phyloP scores from a whole-genome alignment of 2,329 filamentous ascomycete species.

The Neurospora sp. region DNA sequence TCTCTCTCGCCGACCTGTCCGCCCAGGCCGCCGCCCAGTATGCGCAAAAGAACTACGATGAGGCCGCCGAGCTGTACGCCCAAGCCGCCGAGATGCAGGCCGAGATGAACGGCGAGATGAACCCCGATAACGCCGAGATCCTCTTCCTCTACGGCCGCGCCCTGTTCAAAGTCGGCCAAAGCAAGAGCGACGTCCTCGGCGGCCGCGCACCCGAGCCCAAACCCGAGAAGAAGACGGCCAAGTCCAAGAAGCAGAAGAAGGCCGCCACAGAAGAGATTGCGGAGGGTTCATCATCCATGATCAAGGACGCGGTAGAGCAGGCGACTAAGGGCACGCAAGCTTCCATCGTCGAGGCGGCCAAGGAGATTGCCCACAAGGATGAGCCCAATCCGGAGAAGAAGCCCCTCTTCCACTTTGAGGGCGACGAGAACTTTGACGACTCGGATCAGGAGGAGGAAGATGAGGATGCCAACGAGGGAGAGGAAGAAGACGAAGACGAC shows the following conservation, averaged over 20 bases:
- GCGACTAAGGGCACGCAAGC: slow-evolving; percentile 36
- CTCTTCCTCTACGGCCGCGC: slow-evolving; percentile 91
- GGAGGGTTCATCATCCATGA: slow-evolving; percentile 19
- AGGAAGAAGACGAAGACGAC: slow-evolving; percentile 49
- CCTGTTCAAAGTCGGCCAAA: slow-evolving; percentile 86
- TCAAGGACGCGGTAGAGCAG: slow-evolving; percentile 35
- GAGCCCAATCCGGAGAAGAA: slow-evolving; percentile 45
- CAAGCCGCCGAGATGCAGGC: slow-evolving; percentile 84
- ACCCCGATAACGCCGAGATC: slow-evolving; percentile 81
- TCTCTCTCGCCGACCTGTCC: slow-evolving; percentile 66
- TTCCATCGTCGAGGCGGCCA: slow-evolving; percentile 32
- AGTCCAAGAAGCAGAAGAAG: slow-evolving; percentile 27
- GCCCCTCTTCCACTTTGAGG: slow-evolving; percentile 81
- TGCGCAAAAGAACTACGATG: slow-evolving; percentile 77
- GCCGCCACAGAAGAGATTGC: slow-evolving; percentile 25
- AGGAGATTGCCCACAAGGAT: slow-evolving; percentile 27
- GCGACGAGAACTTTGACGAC: slow-evolving; percentile 86
- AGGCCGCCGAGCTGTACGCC: slow-evolving; percentile 79
- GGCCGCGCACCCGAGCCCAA: slow-evolving; percentile 57
- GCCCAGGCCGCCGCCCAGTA: slow-evolving; percentile 78
- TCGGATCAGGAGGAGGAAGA: slow-evolving; percentile 57
- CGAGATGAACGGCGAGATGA: slow-evolving; percentile 85
- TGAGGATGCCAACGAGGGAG: slow-evolving; percentile 31
- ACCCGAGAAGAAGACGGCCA: slow-evolving; percentile 28
- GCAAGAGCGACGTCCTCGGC: slow-evolving; percentile 88